Conservation (phyloP, 257 asterid species). For the Nicotiana paniculata region DNA sequence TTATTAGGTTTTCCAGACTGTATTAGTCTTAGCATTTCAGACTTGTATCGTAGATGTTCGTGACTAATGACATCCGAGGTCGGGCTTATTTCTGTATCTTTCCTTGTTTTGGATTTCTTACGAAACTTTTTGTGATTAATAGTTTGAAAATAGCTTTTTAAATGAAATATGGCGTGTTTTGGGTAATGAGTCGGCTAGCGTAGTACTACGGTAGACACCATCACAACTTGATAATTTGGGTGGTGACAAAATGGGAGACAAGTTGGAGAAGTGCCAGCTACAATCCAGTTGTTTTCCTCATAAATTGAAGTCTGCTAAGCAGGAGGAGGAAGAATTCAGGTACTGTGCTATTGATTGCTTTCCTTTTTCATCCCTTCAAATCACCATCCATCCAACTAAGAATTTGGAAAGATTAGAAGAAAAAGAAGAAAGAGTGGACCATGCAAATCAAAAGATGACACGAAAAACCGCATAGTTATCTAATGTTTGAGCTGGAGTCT, state of each 20-base stretch:
- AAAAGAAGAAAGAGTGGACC: background rate
- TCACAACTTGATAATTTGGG: too few species aligned
- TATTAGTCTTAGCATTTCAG: too few species aligned
- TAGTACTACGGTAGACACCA: too few species aligned
- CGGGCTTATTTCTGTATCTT: too few species aligned
- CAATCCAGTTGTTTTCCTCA: conserved; percentile 29
- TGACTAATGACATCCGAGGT: too few species aligned
- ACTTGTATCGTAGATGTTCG: too few species aligned
- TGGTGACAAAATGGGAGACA: background rate
- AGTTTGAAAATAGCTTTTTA: too few species aligned
- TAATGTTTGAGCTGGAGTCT: background rate
- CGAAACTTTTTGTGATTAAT: too few species aligned
- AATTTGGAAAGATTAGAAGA: background rate
- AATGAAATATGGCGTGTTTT: too few species aligned
- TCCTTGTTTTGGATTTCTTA: too few species aligned
- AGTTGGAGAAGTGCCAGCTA: conserved; percentile 29
- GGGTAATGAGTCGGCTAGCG: too few species aligned
- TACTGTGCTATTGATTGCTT: background rate
- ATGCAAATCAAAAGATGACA: background rate
- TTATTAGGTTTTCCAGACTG: too few species aligned
- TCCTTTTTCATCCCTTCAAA: background rate
- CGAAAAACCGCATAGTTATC: background rate
- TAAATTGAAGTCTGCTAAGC: background rate
- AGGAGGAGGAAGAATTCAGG: background rate
- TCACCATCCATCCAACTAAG: background rate